Evolutionary conservation across 768 basidiomycete species (phyloP).

Genomic region (Gelatoporia subvermispora): DNA sequence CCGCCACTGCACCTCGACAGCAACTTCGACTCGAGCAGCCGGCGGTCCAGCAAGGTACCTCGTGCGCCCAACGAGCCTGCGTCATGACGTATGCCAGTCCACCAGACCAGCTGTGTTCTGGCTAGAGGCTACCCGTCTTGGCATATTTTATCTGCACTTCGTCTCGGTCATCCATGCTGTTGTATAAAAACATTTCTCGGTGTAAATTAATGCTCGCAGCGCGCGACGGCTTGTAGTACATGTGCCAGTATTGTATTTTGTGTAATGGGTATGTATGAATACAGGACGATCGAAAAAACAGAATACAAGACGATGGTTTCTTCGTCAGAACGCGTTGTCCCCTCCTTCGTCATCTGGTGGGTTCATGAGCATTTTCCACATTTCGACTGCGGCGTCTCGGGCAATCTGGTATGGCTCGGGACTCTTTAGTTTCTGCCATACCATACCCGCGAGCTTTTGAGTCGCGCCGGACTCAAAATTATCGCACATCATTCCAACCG

Average conservation of each 20-base stretch:
- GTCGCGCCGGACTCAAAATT: slow-evolving; percentile 57
- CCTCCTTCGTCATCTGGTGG: slow-evolving; percentile 16
- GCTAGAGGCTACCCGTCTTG: too few species aligned
- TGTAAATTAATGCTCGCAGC: background rate
- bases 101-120: too few species aligned
- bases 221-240: background rate
- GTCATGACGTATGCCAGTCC: too few species aligned
- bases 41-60: too few species aligned
- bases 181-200: background rate
- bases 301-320: background rate
- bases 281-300: background rate
- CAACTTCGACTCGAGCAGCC: background rate
- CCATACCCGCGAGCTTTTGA: slow-evolving; percentile 46
- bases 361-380: slow-evolving; percentile 34
- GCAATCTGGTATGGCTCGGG: slow-evolving; percentile 50
- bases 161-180: background rate
- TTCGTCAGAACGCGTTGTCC: background rate
- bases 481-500: slow-evolving; percentile 45
- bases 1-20: slow-evolving; percentile 14
- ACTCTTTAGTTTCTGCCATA: slow-evolving; percentile 62
- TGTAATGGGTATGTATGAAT: background rate
- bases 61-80: too few species aligned
- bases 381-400: slow-evolving; percentile 32
- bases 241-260: background rate
- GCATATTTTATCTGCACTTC: background rate